Evolutionary conservation across 2,329 filamentous ascomycete species (phyloP).

Genomic region (Calycina marina): DNA sequence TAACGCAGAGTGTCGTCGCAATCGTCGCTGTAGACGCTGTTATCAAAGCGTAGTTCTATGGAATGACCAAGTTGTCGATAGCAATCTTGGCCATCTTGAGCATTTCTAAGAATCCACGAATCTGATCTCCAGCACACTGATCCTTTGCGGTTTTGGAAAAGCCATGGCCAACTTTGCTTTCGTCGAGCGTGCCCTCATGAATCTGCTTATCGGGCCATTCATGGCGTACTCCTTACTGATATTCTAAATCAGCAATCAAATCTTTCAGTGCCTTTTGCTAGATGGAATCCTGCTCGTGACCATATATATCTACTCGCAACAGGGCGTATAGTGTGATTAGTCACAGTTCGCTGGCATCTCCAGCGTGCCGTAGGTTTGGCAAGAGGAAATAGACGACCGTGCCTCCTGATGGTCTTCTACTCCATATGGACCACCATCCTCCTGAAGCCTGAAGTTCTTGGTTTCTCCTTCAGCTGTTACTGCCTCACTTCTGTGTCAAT

Average conservation of each 20-base stretch:
- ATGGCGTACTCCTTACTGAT: slow-evolving; percentile 33
- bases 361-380: no score
- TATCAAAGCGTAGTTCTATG: no score
- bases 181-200: slow-evolving; percentile 24
- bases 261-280: slow-evolving; percentile 37
- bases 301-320: slow-evolving; percentile 43
- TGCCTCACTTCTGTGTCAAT: slow-evolving; percentile 35
- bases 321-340: slow-evolving; percentile 36
- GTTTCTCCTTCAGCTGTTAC: slow-evolving; percentile 28
- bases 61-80: slow-evolving; percentile 39
- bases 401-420: slow-evolving; percentile 4
- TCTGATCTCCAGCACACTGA: slow-evolving; percentile 23
- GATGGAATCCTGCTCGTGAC: slow-evolving; percentile 23
- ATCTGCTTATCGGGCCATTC: slow-evolving; percentile 32
- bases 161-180: background rate
- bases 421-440: slow-evolving; percentile 18
- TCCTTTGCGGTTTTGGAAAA: background rate
- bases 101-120: slow-evolving; percentile 33
- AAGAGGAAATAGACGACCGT: no score
- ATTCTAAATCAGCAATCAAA: slow-evolving; percentile 37
- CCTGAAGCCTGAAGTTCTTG: slow-evolving; percentile 16
- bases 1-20: no score
- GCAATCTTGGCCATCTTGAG: slow-evolving; percentile 39
- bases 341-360: slow-evolving; percentile 39
- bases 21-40: no score